Percentiles rank a stretch among this genome's conserved stretches.
These are phyloP conservation scores for Kurtzmaniella fragi DNA, from an alignment of 805 yeast species.

Conservation along the genomic window DNA sequence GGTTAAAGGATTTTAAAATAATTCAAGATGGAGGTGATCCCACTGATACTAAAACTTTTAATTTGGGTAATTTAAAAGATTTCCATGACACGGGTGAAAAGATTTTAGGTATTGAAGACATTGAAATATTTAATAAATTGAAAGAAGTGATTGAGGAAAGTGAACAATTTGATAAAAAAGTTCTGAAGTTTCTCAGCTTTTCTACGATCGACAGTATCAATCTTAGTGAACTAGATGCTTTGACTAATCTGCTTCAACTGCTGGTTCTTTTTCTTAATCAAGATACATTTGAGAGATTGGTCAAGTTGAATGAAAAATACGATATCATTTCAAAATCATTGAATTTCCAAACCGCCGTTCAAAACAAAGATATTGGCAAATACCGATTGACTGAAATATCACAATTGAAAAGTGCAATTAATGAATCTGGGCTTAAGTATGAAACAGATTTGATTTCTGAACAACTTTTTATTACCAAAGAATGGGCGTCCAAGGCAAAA, in stretches of 20 bases:
- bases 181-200: constrained; percentile 13
- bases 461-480: constrained; percentile 14
- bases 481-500: constrained; percentile 18
- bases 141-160: constrained; percentile 22
- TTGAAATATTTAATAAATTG: constrained; percentile 26
- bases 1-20: constrained; percentile 27
- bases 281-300: constrained; percentile 22
- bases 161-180: constrained; percentile 15
- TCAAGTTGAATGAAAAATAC: constrained; percentile 19
- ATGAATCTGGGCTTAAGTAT: constrained; percentile 16
- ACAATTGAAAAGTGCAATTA: constrained; percentile 16
- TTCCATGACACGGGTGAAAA: constrained; percentile 24
- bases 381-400: constrained; percentile 13
- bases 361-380: not conserved
- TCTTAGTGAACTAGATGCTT: constrained; percentile 18
- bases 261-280: constrained; percentile 13
- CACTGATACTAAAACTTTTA: constrained; percentile 27
- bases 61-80: constrained; percentile 21
- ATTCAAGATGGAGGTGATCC: constrained; percentile 39
- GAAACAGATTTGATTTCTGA: constrained; percentile 10
- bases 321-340: constrained; percentile 12
- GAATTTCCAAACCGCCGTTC: constrained; percentile 2
- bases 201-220: constrained; percentile 12
- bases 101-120: constrained; percentile 24
- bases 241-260: constrained; percentile 21